These are phyloP conservation scores for Mrakia hoshinonis DNA, from an alignment of 768 basidiomycete genomes.

Conservation along the genomic window DNA sequence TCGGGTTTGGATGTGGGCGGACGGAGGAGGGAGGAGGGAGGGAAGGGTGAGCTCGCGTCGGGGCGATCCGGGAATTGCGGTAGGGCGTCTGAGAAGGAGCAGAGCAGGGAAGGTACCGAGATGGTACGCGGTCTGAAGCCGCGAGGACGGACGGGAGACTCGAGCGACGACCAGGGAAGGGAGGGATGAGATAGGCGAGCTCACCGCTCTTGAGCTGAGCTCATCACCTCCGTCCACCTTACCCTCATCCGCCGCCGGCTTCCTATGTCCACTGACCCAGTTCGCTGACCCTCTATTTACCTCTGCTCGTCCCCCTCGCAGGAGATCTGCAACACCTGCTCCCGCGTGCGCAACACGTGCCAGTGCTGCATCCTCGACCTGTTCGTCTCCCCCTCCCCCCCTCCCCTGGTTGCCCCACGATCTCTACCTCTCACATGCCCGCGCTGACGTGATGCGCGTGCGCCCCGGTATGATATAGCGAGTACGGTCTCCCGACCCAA, in stretches of 20 bases:
- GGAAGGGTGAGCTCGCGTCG: neutral
- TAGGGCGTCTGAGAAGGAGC: too few species aligned
- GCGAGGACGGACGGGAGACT: too few species aligned
- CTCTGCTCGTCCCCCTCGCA: neutral
- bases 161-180: too few species aligned
- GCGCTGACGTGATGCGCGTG: too few species aligned
- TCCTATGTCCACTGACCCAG: constrained; percentile 96
- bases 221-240: neutral
- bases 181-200: too few species aligned
- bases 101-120: too few species aligned
- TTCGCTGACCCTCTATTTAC: constrained; percentile 46
- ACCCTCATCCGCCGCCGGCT: neutral
- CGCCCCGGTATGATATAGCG: constrained; percentile 41
- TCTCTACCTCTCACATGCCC: neutral
- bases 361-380: constrained; percentile 95
- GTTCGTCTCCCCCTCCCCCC: constrained; percentile 29
- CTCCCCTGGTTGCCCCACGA: neutral
- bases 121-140: too few species aligned
- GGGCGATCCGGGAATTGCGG: too few species aligned
- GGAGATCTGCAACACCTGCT: constrained; percentile 27
- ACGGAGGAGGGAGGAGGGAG: neutral
- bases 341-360: constrained; percentile 76
- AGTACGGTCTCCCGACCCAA: constrained; percentile 92
- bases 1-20: neutral
- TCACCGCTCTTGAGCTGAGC: neutral